These are phyloP conservation scores for Thelonectria discophora DNA, from an alignment of 2,329 filamentous ascomycete species.

Conservation along the genomic window DNA sequence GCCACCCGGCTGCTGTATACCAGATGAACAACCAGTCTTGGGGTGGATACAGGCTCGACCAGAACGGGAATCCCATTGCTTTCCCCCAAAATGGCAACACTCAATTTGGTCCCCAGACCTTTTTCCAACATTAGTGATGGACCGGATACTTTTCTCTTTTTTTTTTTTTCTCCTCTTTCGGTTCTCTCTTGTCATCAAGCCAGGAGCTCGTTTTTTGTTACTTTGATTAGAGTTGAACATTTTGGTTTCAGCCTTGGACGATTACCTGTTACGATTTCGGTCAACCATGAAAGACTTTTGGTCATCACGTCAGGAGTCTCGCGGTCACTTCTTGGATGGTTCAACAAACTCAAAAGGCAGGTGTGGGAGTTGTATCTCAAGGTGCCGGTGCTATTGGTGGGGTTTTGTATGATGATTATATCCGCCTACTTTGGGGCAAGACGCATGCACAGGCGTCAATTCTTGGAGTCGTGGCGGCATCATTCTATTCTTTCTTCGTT, in stretches of 20 bases:
- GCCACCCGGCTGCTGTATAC: conserved; percentile 23
- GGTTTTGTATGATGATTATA: conserved; percentile 7
- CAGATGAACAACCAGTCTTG: background rate
- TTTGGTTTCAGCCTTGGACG: conserved; percentile 22
- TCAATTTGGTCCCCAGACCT: background rate
- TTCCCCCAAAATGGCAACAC: background rate
- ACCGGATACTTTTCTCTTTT: background rate
- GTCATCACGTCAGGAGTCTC: conserved; percentile 9
- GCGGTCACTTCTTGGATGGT: conserved; percentile 18
- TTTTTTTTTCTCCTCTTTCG: conserved; percentile 18
- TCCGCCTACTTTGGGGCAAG: conserved; percentile 9
- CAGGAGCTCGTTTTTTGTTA: background rate
- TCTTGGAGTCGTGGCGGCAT: background rate
- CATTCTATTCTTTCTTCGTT: conserved; percentile 2
- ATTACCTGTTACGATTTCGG: conserved; percentile 30
- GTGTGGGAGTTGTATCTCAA: background rate
- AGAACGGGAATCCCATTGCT: too few relatives aligned
- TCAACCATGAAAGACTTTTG: conserved; percentile 9
- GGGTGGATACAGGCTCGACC: too few relatives aligned
- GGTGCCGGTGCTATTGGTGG: conserved; percentile 7
- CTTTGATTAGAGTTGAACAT: conserved; percentile 13
- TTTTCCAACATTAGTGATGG: background rate
- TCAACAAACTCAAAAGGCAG: conserved; percentile 16
- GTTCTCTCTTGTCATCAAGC: background rate
- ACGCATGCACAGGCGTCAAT: conserved; percentile 20